phyloP scores from a whole-genome alignment of 2,329 filamentous ascomycete genomes.

The Penicillium expansum region DNA sequence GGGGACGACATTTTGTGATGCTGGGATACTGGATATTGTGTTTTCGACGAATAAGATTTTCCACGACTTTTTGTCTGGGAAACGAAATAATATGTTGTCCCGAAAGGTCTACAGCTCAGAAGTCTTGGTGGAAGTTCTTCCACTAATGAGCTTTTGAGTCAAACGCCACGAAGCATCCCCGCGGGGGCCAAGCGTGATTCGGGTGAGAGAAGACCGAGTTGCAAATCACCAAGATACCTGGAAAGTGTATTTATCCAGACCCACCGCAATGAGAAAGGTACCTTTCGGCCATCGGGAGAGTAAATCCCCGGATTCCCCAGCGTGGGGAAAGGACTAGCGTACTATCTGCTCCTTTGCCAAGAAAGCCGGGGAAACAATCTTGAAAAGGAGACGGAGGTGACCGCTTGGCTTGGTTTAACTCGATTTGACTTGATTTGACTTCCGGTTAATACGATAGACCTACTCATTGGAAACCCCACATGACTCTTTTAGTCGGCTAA shows the following conservation, averaged over 20 bases:
- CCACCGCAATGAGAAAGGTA: not conserved
- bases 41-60: not conserved
- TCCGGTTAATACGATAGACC: not conserved
- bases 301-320: slow-evolving; percentile 17
- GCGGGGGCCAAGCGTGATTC: slow-evolving; percentile 18
- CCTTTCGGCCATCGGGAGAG: slow-evolving; percentile 9
- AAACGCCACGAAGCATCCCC: slow-evolving; percentile 10
- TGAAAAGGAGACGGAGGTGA: not conserved
- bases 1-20: slow-evolving; percentile 18
- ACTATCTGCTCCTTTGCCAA: slow-evolving; percentile 1
- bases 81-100: not conserved
- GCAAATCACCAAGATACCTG: not conserved
- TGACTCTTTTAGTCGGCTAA: not conserved
- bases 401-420: not conserved
- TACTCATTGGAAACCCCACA: not conserved
- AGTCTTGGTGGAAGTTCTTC: slow-evolving; percentile 7
- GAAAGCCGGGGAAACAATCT: not conserved
- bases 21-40: not conserved
- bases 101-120: not conserved
- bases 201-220: slow-evolving; percentile 18
- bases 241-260: not conserved
- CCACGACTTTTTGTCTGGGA: not conserved
- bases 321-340: not conserved
- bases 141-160: slow-evolving; percentile 15
- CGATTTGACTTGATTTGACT: not conserved